Conservation (phyloP, 2,329 filamentous ascomycete genomes). For the Aspergillus fischeri region DNA sequence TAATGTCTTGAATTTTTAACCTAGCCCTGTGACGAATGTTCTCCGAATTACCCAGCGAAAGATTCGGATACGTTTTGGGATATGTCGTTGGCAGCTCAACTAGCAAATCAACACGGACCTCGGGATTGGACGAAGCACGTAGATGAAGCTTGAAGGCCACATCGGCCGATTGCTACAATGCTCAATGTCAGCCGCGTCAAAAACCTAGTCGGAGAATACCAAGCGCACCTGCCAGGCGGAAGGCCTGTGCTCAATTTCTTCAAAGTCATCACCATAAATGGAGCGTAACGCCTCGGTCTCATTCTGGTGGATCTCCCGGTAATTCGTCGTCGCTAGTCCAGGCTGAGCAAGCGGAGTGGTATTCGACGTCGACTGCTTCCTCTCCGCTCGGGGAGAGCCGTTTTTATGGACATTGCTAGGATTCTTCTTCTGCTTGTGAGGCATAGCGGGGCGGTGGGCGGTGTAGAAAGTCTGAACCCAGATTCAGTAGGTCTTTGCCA, state of each 20-base stretch:
- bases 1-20: conserved; percentile 65
- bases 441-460: conserved; percentile 38
- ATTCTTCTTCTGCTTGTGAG: conserved; percentile 44
- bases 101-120: conserved; percentile 66
- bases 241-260: conserved; percentile 63
- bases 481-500: conserved; percentile 28
- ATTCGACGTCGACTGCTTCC: conserved; percentile 30
- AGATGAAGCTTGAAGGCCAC: conserved; percentile 77
- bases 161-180: conserved; percentile 65
- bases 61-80: conserved; percentile 73
- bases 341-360: conserved; percentile 29
- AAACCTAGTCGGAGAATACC: conserved; percentile 6
- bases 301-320: conserved; percentile 80
- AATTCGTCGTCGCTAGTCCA: conserved; percentile 52
- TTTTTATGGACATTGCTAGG: conserved; percentile 30
- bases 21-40: conserved; percentile 66
- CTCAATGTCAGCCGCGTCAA: conserved; percentile 8
- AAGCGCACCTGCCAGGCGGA: conserved; percentile 77
- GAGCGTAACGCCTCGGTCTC: conserved; percentile 81
- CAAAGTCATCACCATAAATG: conserved; percentile 86
- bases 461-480: conserved; percentile 27
- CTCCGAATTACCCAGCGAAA: conserved; percentile 63
- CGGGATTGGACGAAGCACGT: conserved; percentile 67
- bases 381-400: conserved; percentile 33
- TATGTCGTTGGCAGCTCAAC: conserved; percentile 87